These are phyloP conservation scores for Graphium sp. DNA, from an alignment of 2,329 filamentous ascomycete species.

Conservation along the genomic window DNA sequence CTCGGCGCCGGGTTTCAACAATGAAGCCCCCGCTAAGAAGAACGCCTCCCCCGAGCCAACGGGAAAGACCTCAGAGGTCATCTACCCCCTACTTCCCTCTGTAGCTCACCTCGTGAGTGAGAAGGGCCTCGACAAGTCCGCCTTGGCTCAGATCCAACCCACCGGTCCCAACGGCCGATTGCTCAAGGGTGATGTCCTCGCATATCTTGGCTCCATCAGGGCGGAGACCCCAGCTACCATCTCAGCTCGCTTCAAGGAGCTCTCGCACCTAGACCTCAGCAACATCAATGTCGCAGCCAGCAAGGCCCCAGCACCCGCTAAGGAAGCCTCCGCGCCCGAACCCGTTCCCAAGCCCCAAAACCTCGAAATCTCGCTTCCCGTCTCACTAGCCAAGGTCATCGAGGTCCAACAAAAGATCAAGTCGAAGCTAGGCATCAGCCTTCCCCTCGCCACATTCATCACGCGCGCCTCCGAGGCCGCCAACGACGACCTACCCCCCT, in stretches of 20 bases:
- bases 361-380: slow-evolving; percentile 50
- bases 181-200: slow-evolving; percentile 89
- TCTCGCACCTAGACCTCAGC: slow-evolving; percentile 76
- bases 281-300: slow-evolving; percentile 71
- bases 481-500: slow-evolving; percentile 68
- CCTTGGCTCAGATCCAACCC: slow-evolving; percentile 66
- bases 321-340: slow-evolving; percentile 17
- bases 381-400: slow-evolving; percentile 65
- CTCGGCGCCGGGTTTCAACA: slow-evolving; percentile 10
- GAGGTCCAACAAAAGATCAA: slow-evolving; percentile 70
- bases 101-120: slow-evolving; percentile 68
- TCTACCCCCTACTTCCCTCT: slow-evolving; percentile 64
- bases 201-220: slow-evolving; percentile 67
- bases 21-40: slow-evolving; percentile 17
- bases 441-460: slow-evolving; percentile 79
- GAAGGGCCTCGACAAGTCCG: slow-evolving; percentile 59
- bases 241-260: slow-evolving; percentile 54
- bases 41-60: slow-evolving; percentile 15
- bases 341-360: slow-evolving; percentile 24
- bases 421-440: slow-evolving; percentile 57
- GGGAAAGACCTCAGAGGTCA: slow-evolving; percentile 43
- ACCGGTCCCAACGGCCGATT: slow-evolving; percentile 78
- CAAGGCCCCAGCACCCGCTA: slow-evolving; percentile 21
- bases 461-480: slow-evolving; percentile 70
- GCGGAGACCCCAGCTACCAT: slow-evolving; percentile 54